Conservation (phyloP, 768 basidiomycete species). For the Myochromella boudieri region DNA sequence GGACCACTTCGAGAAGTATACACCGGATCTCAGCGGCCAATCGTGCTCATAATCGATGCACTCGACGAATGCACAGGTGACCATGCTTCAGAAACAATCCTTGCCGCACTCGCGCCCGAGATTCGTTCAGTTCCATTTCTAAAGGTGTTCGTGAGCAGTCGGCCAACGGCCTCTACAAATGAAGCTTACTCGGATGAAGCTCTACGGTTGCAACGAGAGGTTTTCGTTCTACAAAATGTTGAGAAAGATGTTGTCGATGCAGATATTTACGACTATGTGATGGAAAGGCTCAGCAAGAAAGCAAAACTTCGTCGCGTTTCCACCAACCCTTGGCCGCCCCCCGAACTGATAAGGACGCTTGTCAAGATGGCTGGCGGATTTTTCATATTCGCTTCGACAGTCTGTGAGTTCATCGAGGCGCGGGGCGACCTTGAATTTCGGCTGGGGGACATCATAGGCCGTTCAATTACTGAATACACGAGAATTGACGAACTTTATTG, state of each 20-base stretch:
- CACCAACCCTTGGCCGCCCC: slow-evolving; percentile 16
- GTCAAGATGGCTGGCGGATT: slow-evolving; percentile 13
- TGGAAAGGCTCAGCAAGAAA: slow-evolving; percentile 6
- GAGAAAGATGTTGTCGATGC: slow-evolving; percentile 16
- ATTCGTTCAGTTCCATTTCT: slow-evolving; percentile 15
- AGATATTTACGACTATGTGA: slow-evolving; percentile 20
- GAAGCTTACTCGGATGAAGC: slow-evolving; percentile 7
- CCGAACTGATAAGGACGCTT: slow-evolving; percentile 11
- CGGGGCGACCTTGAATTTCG: slow-evolving; percentile 16
- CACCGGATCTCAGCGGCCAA: slow-evolving; percentile 11
- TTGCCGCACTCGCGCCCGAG: slow-evolving; percentile 9
- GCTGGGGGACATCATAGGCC: slow-evolving; percentile 11
- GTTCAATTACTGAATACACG: slow-evolving; percentile 13
- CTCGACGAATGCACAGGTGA: slow-evolving; percentile 20
- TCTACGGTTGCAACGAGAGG: slow-evolving; percentile 7
- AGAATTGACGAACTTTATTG: slow-evolving; percentile 14
- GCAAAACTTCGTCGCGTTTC: slow-evolving; percentile 5
- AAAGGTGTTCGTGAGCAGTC: slow-evolving; percentile 21
- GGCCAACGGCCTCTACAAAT: slow-evolving; percentile 16
- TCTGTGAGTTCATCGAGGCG: slow-evolving; percentile 17
- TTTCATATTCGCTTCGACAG: slow-evolving; percentile 22
- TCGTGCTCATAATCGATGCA: slow-evolving; percentile 26
- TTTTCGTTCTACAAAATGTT: slow-evolving; percentile 24
- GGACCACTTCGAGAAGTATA: slow-evolving; percentile 15
- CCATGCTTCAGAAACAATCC: slow-evolving; percentile 10